phyloP scores from a whole-genome alignment of 1,284 basidiomycete genomes.

The Cutaneotrichosporon daszewskae region DNA sequence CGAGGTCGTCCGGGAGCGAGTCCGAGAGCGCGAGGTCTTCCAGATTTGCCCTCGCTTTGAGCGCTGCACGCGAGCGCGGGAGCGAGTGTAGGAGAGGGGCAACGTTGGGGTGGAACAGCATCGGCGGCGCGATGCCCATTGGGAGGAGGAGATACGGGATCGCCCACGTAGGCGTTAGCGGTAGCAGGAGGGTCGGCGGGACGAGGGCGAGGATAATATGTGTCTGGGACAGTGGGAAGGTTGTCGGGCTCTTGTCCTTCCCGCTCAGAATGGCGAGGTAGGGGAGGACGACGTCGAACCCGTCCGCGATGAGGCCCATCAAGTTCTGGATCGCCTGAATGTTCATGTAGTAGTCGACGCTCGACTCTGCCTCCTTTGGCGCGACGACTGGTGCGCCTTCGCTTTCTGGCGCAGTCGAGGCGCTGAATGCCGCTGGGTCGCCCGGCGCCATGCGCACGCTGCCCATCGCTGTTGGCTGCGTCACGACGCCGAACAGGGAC shows the following conservation, averaged over 20 bases:
- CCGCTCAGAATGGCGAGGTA: constrained; percentile 20
- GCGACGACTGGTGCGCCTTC: constrained; percentile 32
- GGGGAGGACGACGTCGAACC: constrained; percentile 21
- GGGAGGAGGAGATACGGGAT: constrained; percentile 43
- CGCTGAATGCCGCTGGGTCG: constrained; percentile 5
- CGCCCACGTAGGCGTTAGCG: constrained; percentile 31
- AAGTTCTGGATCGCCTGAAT: constrained; percentile 49
- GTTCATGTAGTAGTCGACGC: constrained; percentile 48
- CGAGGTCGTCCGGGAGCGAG: constrained; percentile 34
- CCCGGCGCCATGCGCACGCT: constrained; percentile 1
- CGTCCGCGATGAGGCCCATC: constrained; percentile 36
- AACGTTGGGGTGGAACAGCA: constrained; percentile 45
- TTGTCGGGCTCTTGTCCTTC: constrained; percentile 26
- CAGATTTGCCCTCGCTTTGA: constrained; percentile 18
- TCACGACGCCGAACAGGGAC: constrained; percentile 30
- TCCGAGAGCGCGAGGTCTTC: constrained; percentile 38
- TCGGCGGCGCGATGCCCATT: constrained; percentile 33
- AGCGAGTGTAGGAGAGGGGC: constrained; percentile 21
- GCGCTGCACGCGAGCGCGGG: constrained; percentile 19
- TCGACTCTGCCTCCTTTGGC: constrained; percentile 40
- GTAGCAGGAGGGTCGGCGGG: constrained; percentile 39
- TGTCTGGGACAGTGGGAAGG: constrained; percentile 40
- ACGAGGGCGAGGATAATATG: constrained; percentile 38
- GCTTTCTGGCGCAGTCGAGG: constrained; percentile 16
- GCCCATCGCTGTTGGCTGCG: constrained; percentile 2